phyloP scores from a whole-genome alignment of 805 yeast species.

The Cyberlindnera euphorbiiphila region DNA sequence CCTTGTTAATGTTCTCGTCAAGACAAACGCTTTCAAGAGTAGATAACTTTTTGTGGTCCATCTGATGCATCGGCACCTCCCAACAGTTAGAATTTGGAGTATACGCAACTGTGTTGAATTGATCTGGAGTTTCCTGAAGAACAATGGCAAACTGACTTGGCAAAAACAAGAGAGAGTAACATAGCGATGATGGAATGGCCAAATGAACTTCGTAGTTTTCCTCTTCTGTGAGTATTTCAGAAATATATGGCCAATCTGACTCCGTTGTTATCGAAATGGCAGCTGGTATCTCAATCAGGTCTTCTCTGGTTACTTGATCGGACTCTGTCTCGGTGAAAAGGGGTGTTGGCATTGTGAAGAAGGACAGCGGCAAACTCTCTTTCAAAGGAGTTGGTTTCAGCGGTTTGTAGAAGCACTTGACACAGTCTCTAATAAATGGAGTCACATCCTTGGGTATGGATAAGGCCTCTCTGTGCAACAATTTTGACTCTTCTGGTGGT shows the following conservation, averaged over 20 bases:
- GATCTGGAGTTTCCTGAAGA: too few relatives aligned
- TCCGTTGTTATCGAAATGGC: too few relatives aligned
- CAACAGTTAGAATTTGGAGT: neutral
- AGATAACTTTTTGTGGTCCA: neutral
- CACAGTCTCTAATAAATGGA: slow-evolving; percentile 9
- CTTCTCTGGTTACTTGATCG: too few relatives aligned
- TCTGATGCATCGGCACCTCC: neutral
- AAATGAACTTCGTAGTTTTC: too few relatives aligned
- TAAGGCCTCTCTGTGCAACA: slow-evolving; percentile 17
- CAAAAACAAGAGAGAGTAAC: too few relatives aligned
- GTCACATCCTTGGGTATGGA: slow-evolving; percentile 14
- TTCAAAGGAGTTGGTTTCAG: neutral
- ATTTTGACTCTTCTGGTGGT: neutral
- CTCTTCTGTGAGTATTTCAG: too few relatives aligned
- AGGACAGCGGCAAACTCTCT: neutral
- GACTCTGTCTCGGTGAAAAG: neutral
- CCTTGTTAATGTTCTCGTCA: slow-evolving; percentile 18
- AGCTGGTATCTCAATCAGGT: too few relatives aligned
- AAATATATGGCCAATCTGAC: too few relatives aligned
- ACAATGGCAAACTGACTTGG: too few relatives aligned
- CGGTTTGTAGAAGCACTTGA: neutral
- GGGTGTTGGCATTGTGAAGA: neutral
- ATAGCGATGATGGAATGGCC: too few relatives aligned
- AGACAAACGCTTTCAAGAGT: slow-evolving; percentile 5
- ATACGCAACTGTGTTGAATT: too few relatives aligned